A percentile compares a stretch with the other conserved stretches of the same genome.
phyloP scores from a whole-genome alignment of 1,284 basidiomycete species.

The Ganoderma resinaceum region DNA sequence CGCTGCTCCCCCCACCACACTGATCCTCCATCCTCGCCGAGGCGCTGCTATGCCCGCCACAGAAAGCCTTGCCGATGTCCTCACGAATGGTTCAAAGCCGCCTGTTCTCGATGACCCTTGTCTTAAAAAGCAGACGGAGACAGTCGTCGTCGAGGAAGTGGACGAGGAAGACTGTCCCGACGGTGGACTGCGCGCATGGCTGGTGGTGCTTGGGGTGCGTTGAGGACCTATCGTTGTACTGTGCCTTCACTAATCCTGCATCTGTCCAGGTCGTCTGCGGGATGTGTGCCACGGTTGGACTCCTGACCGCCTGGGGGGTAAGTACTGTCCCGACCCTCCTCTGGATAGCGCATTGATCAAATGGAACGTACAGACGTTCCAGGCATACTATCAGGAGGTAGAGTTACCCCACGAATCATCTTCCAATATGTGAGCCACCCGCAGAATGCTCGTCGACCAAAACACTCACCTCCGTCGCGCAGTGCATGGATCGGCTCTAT shows the following conservation, averaged over 20 bases:
- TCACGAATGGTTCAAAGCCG: not conserved
- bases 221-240: not conserved
- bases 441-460: not conserved
- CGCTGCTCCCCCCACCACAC: not conserved
- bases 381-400: conserved; percentile 6
- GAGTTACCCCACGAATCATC: not conserved
- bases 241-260: not conserved
- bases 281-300: conserved; percentile 1
- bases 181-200: not conserved
- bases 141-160: not conserved
- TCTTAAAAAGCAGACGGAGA: not conserved
- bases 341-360: not conserved
- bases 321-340: not conserved
- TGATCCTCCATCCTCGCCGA: not conserved
- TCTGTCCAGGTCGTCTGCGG: not conserved
- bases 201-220: not conserved
- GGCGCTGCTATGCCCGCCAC: not conserved
- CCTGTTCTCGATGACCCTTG: not conserved
- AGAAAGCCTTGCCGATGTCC: not conserved
- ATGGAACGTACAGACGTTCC: not conserved
- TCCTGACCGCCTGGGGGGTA: not conserved
- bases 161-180: not conserved
- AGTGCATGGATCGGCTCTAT: conserved; percentile 6
- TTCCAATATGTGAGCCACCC: not conserved
- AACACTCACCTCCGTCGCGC: not conserved